Evolutionary conservation across 192 early-diverging fungal species (phyloP).

Genomic region (Coemansia sp.): DNA sequence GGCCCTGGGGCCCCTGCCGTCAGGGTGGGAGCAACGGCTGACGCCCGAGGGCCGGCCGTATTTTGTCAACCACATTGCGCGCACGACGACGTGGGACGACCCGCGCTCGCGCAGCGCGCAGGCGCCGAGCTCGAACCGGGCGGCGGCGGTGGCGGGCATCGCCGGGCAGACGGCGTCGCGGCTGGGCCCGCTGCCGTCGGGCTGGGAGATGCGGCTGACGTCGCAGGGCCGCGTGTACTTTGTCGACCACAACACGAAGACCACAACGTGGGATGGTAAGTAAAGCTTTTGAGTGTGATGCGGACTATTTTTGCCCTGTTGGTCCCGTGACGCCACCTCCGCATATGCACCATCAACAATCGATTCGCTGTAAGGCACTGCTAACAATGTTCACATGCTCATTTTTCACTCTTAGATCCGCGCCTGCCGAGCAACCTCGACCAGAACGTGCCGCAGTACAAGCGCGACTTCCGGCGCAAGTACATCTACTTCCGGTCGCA

Average conservation of each 20-base stretch:
- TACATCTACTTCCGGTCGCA: slow-evolving; percentile 96
- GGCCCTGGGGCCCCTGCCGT: slow-evolving; percentile 73
- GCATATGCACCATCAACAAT: too few relatives aligned
- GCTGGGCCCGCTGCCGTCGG: slow-evolving; percentile 89
- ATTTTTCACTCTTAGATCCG: slow-evolving; percentile 56
- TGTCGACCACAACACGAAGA: slow-evolving; percentile 98
- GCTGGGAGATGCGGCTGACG: slow-evolving; percentile 98
- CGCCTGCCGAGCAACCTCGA: slow-evolving; percentile 78
- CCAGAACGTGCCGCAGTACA: slow-evolving; percentile 95
- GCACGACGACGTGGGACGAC: slow-evolving; percentile 90
- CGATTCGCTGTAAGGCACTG: too few relatives aligned
- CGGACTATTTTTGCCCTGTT: background rate
- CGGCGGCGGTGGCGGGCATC: slow-evolving; percentile 40
- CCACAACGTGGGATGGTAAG: slow-evolving; percentile 94
- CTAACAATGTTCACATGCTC: too few relatives aligned
- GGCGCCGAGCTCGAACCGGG: slow-evolving; percentile 40
- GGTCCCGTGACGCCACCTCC: too few relatives aligned
- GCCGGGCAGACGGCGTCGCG: slow-evolving; percentile 52
- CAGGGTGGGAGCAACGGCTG: slow-evolving; percentile 78
- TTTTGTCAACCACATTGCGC: slow-evolving; percentile 89
- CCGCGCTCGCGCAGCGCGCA: slow-evolving; percentile 60
- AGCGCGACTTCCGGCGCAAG: slow-evolving; percentile 97
- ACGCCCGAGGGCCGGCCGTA: slow-evolving; percentile 82
- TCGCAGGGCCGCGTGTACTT: slow-evolving; percentile 94
- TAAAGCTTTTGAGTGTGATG: slow-evolving; percentile 6